These are phyloP conservation scores for Hanseniaspora hatyaiensis DNA, from an alignment of 805 yeast species.

Conservation along the genomic window DNA sequence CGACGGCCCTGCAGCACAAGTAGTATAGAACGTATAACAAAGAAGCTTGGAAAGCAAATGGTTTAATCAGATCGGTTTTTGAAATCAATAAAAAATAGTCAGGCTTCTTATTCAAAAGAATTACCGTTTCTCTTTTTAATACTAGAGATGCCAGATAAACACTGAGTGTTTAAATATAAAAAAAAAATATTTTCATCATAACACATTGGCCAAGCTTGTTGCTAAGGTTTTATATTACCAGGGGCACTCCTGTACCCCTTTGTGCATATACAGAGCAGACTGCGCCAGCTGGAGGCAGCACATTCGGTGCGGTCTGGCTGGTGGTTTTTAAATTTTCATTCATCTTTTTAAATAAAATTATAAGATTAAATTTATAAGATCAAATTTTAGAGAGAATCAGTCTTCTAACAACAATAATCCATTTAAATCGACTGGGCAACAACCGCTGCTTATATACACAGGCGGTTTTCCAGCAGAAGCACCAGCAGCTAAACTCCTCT, in stretches of 20 bases:
- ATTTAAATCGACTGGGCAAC: too few species aligned
- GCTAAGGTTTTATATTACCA: neutral
- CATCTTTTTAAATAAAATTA: too few species aligned
- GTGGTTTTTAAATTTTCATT: neutral
- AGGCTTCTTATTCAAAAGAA: slow-evolving; percentile 5
- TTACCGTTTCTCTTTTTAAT: slow-evolving; percentile 6
- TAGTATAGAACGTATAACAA: too few species aligned
- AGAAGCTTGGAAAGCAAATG: neutral
- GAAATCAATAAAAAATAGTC: neutral
- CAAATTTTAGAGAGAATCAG: too few species aligned
- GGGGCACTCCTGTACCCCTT: neutral
- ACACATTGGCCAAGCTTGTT: neutral
- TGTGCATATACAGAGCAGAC: neutral
- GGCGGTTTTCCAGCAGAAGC: too few species aligned
- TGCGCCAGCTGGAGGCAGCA: too few species aligned
- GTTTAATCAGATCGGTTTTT: neutral
- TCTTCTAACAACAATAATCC: neutral
- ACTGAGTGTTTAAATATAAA: slow-evolving; percentile 3
- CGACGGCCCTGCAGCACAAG: too few species aligned
- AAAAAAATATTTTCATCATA: slow-evolving; percentile 13
- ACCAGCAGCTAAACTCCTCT: neutral
- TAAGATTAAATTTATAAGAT: too few species aligned
- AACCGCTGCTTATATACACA: too few species aligned
- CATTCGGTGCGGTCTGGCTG: neutral
- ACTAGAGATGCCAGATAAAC: slow-evolving; percentile 18